Conservation (phyloP, 371 early-diverging fungal species). For the Apophysomyces variabilis region DNA sequence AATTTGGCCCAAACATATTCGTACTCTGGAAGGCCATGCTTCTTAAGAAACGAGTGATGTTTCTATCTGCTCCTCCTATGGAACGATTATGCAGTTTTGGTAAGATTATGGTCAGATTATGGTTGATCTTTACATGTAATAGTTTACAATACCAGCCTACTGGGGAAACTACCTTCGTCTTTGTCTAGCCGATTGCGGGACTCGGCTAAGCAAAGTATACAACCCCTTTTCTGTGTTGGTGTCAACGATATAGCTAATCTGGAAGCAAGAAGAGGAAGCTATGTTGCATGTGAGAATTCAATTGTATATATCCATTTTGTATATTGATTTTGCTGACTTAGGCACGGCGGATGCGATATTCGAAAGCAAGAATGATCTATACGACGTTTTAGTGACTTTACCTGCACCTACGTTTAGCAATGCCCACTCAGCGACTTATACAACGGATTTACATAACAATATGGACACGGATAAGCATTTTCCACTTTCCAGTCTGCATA, state of each 20-base stretch:
- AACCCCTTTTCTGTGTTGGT: constrained; percentile 55
- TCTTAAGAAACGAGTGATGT: constrained; percentile 57
- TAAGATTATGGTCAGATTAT: constrained; percentile 23
- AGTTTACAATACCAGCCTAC: constrained; percentile 50
- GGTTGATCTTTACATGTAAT: neutral
- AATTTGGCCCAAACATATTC: constrained; percentile 59
- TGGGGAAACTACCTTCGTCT: constrained; percentile 34
- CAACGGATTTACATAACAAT: neutral
- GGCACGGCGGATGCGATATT: constrained; percentile 67
- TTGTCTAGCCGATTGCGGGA: constrained; percentile 20
- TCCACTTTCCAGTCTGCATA: constrained; percentile 11
- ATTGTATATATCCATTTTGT: neutral
- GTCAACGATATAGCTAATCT: constrained; percentile 60
- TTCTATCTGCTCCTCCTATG: constrained; percentile 54
- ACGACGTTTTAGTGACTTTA: constrained; percentile 56
- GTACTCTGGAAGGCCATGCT: constrained; percentile 64
- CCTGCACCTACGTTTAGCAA: constrained; percentile 24
- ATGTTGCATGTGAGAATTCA: constrained; percentile 58
- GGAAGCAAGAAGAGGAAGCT: constrained; percentile 41
- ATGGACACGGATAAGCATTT: neutral
- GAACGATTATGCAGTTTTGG: constrained; percentile 55
- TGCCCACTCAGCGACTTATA: neutral
- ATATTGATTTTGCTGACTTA: constrained; percentile 15
- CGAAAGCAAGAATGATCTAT: constrained; percentile 56
- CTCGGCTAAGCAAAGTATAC: constrained; percentile 21